A percentile compares a stretch with the other conserved stretches of the same genome.
phyloP scores from a whole-genome alignment of 345 rosid species.

The Lumnitzera littorea region DNA sequence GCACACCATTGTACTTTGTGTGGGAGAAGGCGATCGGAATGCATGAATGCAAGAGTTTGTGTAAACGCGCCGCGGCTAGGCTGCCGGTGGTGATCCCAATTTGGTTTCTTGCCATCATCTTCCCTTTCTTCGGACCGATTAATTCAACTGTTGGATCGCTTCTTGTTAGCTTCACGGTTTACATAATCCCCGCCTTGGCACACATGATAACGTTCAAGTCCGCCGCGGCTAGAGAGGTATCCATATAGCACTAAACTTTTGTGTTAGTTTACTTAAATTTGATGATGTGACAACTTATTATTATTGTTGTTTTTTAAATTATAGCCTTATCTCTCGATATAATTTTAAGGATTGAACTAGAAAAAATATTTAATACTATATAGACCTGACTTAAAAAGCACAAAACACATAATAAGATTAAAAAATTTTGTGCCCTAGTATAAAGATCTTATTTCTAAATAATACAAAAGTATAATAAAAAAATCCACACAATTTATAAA shows the following conservation, averaged over 20 bases:
- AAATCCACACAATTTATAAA: no score
- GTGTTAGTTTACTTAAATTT: no score
- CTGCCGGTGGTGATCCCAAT: conserved; percentile 92
- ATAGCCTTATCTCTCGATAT: no score
- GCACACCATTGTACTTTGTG: conserved; percentile 92
- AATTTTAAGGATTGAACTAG: no score
- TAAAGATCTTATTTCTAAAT: no score
- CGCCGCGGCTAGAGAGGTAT: conserved; percentile 81
- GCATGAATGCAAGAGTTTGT: conserved; percentile 91
- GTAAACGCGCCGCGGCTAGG: conserved; percentile 91
- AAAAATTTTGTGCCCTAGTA: no score
- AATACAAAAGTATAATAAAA: no score
- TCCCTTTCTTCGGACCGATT: conserved; percentile 97
- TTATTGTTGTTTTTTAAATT: no score
- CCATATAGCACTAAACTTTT: not conserved
- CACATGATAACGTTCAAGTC: conserved; percentile 85
- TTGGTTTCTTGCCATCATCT: conserved; percentile 89
- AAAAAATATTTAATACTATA: no score
- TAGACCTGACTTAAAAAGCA: no score
- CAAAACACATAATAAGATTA: no score
- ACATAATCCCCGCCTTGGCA: conserved; percentile 94
- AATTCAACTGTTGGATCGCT: conserved; percentile 96
- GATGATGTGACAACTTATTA: no score
- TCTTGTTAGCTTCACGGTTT: conserved; percentile 98
- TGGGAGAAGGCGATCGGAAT: conserved; percentile 99